Evolutionary conservation across 345 rosid species (phyloP).

Genomic region (Populus alba): DNA sequence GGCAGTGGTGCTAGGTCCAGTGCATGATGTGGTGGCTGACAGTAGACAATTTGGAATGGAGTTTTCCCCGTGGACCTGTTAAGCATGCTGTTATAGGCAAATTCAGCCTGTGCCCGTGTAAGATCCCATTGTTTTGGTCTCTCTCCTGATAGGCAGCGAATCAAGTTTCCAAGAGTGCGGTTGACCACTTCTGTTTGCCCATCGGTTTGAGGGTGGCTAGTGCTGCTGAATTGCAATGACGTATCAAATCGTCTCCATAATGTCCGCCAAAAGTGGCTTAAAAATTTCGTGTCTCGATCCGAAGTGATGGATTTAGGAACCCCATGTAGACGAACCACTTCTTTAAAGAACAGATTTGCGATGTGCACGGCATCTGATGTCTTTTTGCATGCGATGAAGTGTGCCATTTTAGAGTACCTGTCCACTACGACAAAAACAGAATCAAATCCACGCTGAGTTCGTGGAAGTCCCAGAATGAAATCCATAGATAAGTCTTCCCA

Average conservation of each 20-base stretch:
- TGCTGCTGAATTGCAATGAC: background rate
- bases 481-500: background rate
- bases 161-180: background rate
- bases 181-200: background rate
- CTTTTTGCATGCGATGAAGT: no score
- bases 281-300: no score
- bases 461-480: background rate
- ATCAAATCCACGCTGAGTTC: background rate
- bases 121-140: no score
- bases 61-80: background rate
- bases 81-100: background rate
- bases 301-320: no score
- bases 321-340: no score
- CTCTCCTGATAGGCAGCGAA: background rate
- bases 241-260: no score
- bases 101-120: no score
- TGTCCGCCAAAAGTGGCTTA: no score
- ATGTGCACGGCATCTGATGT: no score
- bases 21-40: background rate
- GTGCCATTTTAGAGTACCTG: background rate
- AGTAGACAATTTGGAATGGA: background rate
- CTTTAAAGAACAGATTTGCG: no score
- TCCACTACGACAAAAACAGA: background rate
- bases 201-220: background rate
- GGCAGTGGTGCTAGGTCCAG: background rate